Conservation (phyloP, 108 stramenopile genomes). For the Parietichytrium sp. region DNA sequence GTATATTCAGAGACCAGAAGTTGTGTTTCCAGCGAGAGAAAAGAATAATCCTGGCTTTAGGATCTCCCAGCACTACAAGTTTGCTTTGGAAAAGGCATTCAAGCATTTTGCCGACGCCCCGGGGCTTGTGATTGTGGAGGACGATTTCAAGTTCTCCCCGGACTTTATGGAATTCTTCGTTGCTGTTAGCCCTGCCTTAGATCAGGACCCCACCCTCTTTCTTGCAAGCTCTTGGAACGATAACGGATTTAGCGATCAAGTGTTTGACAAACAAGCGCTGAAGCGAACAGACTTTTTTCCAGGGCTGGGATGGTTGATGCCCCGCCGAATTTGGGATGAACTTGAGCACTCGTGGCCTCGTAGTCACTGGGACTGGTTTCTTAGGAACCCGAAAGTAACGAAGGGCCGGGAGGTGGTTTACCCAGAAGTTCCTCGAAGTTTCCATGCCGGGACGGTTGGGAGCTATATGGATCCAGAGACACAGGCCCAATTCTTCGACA, state of each 20-base stretch:
- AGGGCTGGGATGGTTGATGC: slow-evolving; percentile 39
- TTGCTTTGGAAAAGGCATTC: background rate
- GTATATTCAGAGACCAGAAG: background rate
- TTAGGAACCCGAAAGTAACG: background rate
- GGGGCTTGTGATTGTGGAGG: slow-evolving; percentile 31
- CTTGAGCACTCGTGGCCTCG: background rate
- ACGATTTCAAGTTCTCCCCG: background rate
- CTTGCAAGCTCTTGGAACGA: slow-evolving; percentile 36
- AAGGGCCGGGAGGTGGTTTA: background rate
- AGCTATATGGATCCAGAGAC: slow-evolving; percentile 59
- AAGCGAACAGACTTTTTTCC: slow-evolving; percentile 20
- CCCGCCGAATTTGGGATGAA: background rate
- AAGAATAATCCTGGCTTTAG: background rate
- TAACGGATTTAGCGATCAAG: background rate
- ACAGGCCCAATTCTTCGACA: slow-evolving; percentile 57
- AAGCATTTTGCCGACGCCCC: slow-evolving; percentile 25
- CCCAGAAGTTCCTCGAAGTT: slow-evolving; percentile 41
- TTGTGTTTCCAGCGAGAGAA: background rate
- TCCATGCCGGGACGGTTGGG: slow-evolving; percentile 61
- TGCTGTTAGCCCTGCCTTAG: background rate
- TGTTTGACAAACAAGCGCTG: background rate
- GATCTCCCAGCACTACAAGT: slow-evolving; percentile 14
- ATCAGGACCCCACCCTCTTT: background rate
- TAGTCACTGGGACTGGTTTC: slow-evolving; percentile 35
- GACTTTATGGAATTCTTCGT: slow-evolving; percentile 12